These are phyloP conservation scores for Bassia scoparia DNA, from an alignment of 148 eudicot genomes.

Conservation along the genomic window DNA sequence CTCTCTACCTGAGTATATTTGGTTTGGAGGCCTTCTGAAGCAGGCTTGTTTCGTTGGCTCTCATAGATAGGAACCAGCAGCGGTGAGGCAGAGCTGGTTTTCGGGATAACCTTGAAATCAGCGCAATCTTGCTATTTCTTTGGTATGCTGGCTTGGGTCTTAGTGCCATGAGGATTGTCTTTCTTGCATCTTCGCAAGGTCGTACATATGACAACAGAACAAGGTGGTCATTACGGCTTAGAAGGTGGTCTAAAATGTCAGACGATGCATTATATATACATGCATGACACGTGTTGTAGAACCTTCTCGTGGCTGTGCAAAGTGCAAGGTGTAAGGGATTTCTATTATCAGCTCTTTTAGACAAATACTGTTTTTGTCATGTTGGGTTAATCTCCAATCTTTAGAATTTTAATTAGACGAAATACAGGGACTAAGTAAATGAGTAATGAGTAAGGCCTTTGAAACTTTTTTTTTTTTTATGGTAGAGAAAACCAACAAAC, in stretches of 20 bases:
- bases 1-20: constrained; percentile 51
- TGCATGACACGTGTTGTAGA: no score
- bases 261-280: no score
- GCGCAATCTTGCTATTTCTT: constrained; percentile 46
- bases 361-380: no score
- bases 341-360: no score
- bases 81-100: constrained; percentile 44
- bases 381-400: no score
- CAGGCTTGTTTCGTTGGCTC: constrained; percentile 44
- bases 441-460: no score
- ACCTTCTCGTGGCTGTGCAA: no score
- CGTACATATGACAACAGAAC: constrained; percentile 29
- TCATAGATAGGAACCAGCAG: constrained; percentile 38
- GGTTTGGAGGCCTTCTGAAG: constrained; percentile 66
- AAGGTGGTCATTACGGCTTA: background rate
- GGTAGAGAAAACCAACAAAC: no score
- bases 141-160: constrained; percentile 39
- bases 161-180: constrained; percentile 22
- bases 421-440: no score
- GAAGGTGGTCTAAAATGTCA: background rate
- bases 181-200: constrained; percentile 26
- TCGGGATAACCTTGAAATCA: constrained; percentile 43
- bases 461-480: no score
- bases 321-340: no score
- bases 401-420: no score